Conservation (phyloP, 495 filamentous ascomycete genomes). For the Daldinia concentrica region DNA sequence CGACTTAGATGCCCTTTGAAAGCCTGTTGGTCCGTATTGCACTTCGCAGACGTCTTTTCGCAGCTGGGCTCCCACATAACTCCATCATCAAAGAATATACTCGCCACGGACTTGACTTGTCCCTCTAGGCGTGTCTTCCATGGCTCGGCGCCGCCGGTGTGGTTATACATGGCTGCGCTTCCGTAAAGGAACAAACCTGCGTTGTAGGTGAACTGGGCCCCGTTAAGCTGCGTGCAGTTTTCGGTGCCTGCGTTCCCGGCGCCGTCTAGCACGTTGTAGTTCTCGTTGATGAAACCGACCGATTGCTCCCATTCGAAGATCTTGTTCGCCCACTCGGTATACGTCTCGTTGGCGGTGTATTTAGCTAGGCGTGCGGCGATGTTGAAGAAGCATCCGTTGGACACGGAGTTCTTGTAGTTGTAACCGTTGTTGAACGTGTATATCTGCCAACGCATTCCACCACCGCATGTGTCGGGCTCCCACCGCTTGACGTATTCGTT, state of each 20-base stretch:
- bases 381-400: constrained; percentile 77
- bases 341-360: constrained; percentile 75
- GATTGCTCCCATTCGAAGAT: constrained; percentile 72
- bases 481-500: constrained; percentile 76
- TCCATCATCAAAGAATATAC: constrained; percentile 64
- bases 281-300: constrained; percentile 57
- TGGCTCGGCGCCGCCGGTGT: constrained; percentile 58
- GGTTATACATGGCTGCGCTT: constrained; percentile 75
- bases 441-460: constrained; percentile 87
- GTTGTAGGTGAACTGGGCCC: constrained; percentile 76
- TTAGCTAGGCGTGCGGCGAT: constrained; percentile 73
- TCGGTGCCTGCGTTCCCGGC: constrained; percentile 50
- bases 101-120: constrained; percentile 58
- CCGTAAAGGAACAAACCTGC: constrained; percentile 71
- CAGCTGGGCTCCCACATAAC: constrained; percentile 67
- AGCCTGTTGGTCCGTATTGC: constrained; percentile 76
- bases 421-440: constrained; percentile 82
- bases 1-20: constrained; percentile 81
- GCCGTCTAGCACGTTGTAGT: constrained; percentile 69
- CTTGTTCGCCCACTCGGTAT: constrained; percentile 74
- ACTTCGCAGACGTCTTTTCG: constrained; percentile 61
- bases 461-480: constrained; percentile 72
- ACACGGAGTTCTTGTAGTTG: constrained; percentile 77
- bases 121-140: constrained; percentile 65
- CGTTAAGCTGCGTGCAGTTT: constrained; percentile 59